Evolutionary conservation across 2,329 filamentous ascomycete species (phyloP).

Genomic region (Cyphellophora attinorum): DNA sequence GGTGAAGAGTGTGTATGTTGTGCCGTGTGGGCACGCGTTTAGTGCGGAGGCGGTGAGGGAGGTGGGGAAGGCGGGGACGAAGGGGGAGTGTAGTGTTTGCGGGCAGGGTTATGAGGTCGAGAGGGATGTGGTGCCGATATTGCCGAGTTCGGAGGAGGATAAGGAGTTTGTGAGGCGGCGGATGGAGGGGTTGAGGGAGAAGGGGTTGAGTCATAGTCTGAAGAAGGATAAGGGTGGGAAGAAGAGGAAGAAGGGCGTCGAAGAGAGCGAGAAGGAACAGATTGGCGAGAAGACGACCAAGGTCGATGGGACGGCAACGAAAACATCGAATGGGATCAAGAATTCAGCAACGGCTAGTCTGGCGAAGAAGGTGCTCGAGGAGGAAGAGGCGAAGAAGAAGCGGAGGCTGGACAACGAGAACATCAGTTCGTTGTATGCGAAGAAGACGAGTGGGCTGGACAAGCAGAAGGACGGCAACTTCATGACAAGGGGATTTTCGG

Average conservation of each 20-base stretch:
- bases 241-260: constrained; percentile 66
- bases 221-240: constrained; percentile 63
- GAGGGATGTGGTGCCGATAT: constrained; percentile 67
- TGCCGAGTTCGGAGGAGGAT: constrained; percentile 63
- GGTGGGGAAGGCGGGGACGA: constrained; percentile 56
- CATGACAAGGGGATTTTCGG: constrained; percentile 49
- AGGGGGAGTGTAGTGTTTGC: constrained; percentile 53
- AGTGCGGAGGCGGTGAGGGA: constrained; percentile 62
- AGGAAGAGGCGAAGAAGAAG: constrained; percentile 77
- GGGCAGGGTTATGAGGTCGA: constrained; percentile 64
- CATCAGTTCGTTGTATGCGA: constrained; percentile 45
- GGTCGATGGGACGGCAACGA: constrained; percentile 24
- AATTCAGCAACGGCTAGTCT: constrained; percentile 77
- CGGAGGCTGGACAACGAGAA: constrained; percentile 57
- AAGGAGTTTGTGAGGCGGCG: constrained; percentile 57
- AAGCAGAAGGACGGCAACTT: constrained; percentile 41
- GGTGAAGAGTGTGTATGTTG: constrained; percentile 75
- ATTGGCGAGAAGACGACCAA: constrained; percentile 10
- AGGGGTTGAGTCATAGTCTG: constrained; percentile 72
- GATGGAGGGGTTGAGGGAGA: constrained; percentile 57
- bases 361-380: constrained; percentile 75
- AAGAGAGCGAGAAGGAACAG: constrained; percentile 13
- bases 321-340: constrained; percentile 58
- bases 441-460: constrained; percentile 23
- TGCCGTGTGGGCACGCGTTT: constrained; percentile 94